A percentile compares a stretch with the other conserved stretches of the same genome.
These are phyloP conservation scores for Fusarium sp. DNA, from an alignment of 2,329 filamentous ascomycete genomes.

Conservation along the genomic window DNA sequence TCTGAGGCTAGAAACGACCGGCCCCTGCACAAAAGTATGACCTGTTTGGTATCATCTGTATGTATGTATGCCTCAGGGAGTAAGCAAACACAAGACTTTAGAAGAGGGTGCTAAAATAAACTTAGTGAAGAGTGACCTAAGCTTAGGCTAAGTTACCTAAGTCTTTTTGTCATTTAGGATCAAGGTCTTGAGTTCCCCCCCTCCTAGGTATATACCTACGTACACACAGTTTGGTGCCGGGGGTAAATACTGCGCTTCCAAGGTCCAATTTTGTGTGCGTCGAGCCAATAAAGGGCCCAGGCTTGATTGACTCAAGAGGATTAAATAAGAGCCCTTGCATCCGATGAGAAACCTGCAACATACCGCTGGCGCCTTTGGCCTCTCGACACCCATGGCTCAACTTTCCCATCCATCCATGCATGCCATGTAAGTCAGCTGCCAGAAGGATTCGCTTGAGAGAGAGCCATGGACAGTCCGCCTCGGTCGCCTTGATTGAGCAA, in stretches of 20 bases:
- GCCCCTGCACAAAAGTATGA: conserved; percentile 31
- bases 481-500: conserved; percentile 35
- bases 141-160: no score
- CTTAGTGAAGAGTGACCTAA: no score
- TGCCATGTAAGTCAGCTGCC: conserved; percentile 32
- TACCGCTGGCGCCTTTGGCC: neutral
- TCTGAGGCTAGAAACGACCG: conserved; percentile 8
- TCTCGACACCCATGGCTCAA: neutral
- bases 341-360: neutral
- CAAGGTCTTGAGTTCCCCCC: no score
- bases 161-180: no score
- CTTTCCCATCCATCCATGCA: neutral
- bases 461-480: conserved; percentile 34
- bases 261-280: conserved; percentile 25
- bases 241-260: conserved; percentile 26
- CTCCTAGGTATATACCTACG: neutral
- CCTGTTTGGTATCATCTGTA: conserved; percentile 34
- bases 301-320: neutral
- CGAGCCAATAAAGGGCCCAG: conserved; percentile 8
- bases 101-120: no score
- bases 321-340: conserved; percentile 8
- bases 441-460: conserved; percentile 41
- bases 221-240: conserved; percentile 15
- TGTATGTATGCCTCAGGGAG: neutral
- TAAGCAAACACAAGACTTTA: no score